A percentile compares a stretch with the other conserved stretches of the same genome.
These are phyloP conservation scores for Paramecium biaurelia DNA, from an alignment of 73 alveolate genomes.

Conservation along the genomic window DNA sequence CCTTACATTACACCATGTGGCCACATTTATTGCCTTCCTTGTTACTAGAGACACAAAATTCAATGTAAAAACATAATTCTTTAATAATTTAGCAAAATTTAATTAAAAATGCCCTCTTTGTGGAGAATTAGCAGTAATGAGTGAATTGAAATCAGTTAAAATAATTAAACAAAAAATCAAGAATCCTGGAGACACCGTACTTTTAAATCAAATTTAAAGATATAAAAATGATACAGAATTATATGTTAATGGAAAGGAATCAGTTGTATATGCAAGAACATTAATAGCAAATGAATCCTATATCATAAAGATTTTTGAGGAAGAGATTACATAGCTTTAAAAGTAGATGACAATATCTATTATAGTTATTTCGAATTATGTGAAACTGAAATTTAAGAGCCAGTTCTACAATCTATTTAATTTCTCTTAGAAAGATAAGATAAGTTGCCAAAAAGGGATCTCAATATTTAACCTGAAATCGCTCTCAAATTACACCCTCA, in stretches of 20 bases:
- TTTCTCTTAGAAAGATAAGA: background rate
- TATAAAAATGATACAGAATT: background rate
- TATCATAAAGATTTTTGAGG: background rate
- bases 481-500: background rate
- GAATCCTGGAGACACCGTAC: background rate
- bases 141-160: slow-evolving; percentile 49
- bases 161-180: slow-evolving; percentile 1
- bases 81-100: slow-evolving; percentile 51
- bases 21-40: slow-evolving; percentile 52
- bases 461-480: background rate
- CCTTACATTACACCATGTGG: slow-evolving; percentile 68
- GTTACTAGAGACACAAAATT: slow-evolving; percentile 36
- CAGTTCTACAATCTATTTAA: background rate
- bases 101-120: slow-evolving; percentile 59
- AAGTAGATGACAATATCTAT: background rate
- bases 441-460: background rate
- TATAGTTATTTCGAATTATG: background rate
- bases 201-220: background rate
- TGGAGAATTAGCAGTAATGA: slow-evolving; percentile 48
- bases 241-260: slow-evolving; percentile 15
- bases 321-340: background rate
- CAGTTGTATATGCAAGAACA: slow-evolving; percentile 1
- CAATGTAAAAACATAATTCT: slow-evolving; percentile 46
- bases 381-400: background rate
- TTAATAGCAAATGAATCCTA: background rate